Evolutionary conservation across 495 filamentous ascomycete species (phyloP).

Genomic region (Margaritispora aquatica): DNA sequence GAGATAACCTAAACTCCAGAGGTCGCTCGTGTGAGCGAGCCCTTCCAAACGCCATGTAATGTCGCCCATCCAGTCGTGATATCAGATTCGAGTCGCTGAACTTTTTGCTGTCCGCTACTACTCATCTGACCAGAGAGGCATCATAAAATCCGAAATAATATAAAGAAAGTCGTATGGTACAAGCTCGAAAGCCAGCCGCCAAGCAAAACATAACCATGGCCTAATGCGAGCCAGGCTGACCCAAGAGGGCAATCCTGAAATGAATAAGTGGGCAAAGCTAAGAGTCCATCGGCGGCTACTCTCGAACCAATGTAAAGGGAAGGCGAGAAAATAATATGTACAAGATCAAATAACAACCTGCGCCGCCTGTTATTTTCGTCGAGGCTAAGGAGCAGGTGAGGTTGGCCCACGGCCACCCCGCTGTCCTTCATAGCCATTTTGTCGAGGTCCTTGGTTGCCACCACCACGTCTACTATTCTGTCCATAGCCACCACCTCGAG

Average conservation of each 20-base stretch:
- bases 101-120: constrained; percentile 24
- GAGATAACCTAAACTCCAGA: constrained; percentile 19
- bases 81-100: constrained; percentile 24
- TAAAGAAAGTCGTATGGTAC: constrained; percentile 27
- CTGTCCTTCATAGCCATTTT: constrained; percentile 34
- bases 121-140: constrained; percentile 21
- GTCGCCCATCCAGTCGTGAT: constrained; percentile 23
- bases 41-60: constrained; percentile 16
- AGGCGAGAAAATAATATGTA: constrained; percentile 24
- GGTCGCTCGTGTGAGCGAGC: constrained; percentile 18
- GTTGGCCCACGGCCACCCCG: constrained; percentile 36
- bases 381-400: constrained; percentile 21
- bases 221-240: neutral
- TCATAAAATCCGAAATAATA: constrained; percentile 6
- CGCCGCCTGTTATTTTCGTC: neutral
- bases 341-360: constrained; percentile 17
- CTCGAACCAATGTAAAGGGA: constrained; percentile 22
- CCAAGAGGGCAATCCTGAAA: constrained; percentile 7
- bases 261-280: constrained; percentile 3
- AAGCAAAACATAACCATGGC: constrained; percentile 6
- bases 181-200: constrained; percentile 16
- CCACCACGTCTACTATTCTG: constrained; percentile 31
- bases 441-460: constrained; percentile 30
- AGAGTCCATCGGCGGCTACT: constrained; percentile 9
- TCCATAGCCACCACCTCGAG: constrained; percentile 28